Percentiles rank a stretch among this genome's conserved stretches.
These are phyloP conservation scores for Terfezia claveryi DNA, from an alignment of 495 filamentous ascomycete species.

Conservation along the genomic window DNA sequence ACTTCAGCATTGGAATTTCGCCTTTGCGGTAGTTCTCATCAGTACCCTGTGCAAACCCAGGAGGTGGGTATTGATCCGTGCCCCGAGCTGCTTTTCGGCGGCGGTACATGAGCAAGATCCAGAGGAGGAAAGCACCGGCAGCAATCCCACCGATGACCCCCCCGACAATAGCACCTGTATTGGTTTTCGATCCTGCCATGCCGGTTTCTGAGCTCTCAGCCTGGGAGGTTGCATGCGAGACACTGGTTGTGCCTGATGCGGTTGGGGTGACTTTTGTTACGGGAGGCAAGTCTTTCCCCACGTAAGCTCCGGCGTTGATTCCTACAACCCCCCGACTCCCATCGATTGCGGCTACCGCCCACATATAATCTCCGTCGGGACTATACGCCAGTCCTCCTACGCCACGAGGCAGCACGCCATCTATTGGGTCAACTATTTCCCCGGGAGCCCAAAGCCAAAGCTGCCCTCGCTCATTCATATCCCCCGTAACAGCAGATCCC, in stretches of 20 bases:
- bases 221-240: not conserved
- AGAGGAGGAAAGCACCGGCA: too few relatives aligned
- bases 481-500: not conserved
- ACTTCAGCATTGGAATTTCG: not conserved
- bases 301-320: not conserved
- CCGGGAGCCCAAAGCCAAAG: not conserved
- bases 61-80: not conserved
- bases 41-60: not conserved
- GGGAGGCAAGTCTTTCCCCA: not conserved
- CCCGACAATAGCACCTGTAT: not conserved
- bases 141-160: not conserved
- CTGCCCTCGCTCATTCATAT: not conserved
- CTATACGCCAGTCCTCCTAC: not conserved
- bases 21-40: not conserved
- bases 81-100: too few relatives aligned
- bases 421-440: not conserved
- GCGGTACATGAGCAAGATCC: too few relatives aligned
- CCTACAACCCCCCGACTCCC: not conserved
- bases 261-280: not conserved
- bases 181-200: not conserved
- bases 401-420: not conserved
- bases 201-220: not conserved
- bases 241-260: not conserved
- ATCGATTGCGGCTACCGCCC: not conserved
- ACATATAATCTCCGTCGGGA: not conserved